Evolutionary conservation across 2,329 filamentous ascomycete genomes (phyloP), one percentile per base, ranked within the genome.

Genomic region (Exophiala viscosa): DNA sequence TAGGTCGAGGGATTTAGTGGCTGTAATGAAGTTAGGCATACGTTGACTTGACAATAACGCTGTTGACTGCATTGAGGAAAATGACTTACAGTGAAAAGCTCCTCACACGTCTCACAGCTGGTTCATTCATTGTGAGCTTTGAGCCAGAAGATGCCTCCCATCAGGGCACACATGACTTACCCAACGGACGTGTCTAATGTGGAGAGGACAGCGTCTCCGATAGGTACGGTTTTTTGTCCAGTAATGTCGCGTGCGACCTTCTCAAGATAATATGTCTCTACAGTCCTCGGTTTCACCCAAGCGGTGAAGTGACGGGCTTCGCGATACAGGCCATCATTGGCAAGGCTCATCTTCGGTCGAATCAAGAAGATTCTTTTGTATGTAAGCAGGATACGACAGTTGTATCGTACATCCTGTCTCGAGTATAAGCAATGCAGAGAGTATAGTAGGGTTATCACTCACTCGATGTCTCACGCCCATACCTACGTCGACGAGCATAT

Each of bases 341-440:
- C 85, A 5, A 90, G 76, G 62, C 76, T 84, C 58, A 88, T 75
- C 69, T 90, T 90, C 0, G 86, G 86, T 31, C 87, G 76, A 52
- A 93, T 85, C 53, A 86, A 74, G 14, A 90, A 70, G 15, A 91
- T 84, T 69, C 84, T 82, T 45, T 81, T 78, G 60, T 90, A 80
- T 45, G 83, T 75, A 55, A 75, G 74, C 56, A 88, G 78, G n/a
- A 86, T 74, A 18, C 86, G 75, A 60, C 81, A 82, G 66, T 87
- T 88, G 70, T 83, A 88, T 49, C 79, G 74, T 47, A 80, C 73
- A 62, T 83, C 82, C 15, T 51, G n/a, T 14, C 10, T 20, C 8
- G 14, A 31, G 15, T 43, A 17, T 49, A 11, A 49, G 46, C 38
- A 35, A 36, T 36, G 14, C 34, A 36, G 46, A 18, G 13, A 18